A percentile compares a stretch with the other conserved stretches of the same genome.
These are phyloP conservation scores for Leccinum rimulosum DNA, from an alignment of 768 basidiomycete genomes.

Conservation along the genomic window DNA sequence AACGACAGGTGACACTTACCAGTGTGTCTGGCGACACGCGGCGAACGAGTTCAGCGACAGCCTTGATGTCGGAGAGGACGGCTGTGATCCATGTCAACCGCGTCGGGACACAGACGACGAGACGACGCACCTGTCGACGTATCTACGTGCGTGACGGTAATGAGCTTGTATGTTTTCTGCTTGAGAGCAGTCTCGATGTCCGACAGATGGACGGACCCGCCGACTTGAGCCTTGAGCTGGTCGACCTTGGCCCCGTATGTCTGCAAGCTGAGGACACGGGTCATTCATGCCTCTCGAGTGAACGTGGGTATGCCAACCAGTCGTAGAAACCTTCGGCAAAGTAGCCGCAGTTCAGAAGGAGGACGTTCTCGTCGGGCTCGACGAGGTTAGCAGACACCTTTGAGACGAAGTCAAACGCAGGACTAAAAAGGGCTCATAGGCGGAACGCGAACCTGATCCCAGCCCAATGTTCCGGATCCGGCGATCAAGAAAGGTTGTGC, in stretches of 20 bases:
- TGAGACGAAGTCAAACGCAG: conserved; percentile 4
- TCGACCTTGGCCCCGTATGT: conserved; percentile 88
- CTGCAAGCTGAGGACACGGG: conserved; percentile 51
- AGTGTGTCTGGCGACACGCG: conserved; percentile 83
- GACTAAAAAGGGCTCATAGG: background rate
- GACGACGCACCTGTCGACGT: conserved; percentile 64
- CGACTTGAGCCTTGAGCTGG: conserved; percentile 80
- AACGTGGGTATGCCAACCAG: conserved; percentile 48
- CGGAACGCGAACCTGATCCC: conserved; percentile 72
- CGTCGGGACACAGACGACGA: background rate
- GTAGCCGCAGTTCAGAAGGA: conserved; percentile 89
- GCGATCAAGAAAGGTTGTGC: conserved; percentile 93
- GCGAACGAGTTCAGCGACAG: conserved; percentile 68
- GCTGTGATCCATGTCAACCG: conserved; percentile 37
- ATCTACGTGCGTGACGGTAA: conserved; percentile 96
- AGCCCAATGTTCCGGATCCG: conserved; percentile 93
- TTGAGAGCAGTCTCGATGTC: conserved; percentile 69
- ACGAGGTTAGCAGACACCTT: conserved; percentile 89
- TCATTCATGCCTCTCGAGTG: background rate
- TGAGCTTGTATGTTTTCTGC: conserved; percentile 79
- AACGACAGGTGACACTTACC: conserved; percentile 44
- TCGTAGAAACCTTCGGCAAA: conserved; percentile 91
- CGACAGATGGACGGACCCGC: conserved; percentile 60
- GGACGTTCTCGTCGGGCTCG: conserved; percentile 71
- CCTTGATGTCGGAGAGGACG: conserved; percentile 82